Evolutionary conservation across 768 basidiomycete genomes (phyloP), one percentile per base, ranked within the genome.

Genomic region (Suillus decipiens): DNA sequence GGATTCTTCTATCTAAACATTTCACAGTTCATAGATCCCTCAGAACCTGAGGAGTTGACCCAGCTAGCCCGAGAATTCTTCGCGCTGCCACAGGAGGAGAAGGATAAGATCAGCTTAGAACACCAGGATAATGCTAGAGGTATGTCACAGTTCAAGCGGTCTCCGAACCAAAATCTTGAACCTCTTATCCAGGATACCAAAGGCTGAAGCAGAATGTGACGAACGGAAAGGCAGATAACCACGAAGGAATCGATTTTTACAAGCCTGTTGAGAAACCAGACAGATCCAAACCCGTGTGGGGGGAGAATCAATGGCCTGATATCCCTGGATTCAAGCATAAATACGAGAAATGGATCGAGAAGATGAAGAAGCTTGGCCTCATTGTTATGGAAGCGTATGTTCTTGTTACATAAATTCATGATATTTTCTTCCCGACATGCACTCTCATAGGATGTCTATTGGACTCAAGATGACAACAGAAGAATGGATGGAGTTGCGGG

Each of bases 1-100:
- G 95, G 95, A 0, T 96, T 96, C 82, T 95, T 96, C 78, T 96
- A 96, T 75, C 80, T 95, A 53, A 84, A 93, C 64, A 78, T 94
- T 51, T 83, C 86, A 2, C 76, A 81, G 4, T 90, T 80, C 66
- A 75, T 89, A 15, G 78, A 86, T 41, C 76, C 76, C 0, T 70
- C 78, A 1, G 89, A 93, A 68, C 82, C 88, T 11, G 86, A 88
- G 48, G 85, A 89, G 65, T 82, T 95, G 8, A 74, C 84, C 0
- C 76, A 76, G 9, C 79, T 93, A 2, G 93, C 87, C 1, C 80
- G 85, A 31, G 77, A 84, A 58, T 96, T 96, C 79, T 96, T 96
- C 68, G 67, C 73, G 19, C 74, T 87, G 17, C 86, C 91, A 0
- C 85, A 90, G 63, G 86, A 81, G n/a, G 89, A 89, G 69, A 96